Evolutionary conservation across 176 grass and related monocot genomes (phyloP).

Genomic region (Alloteropsis semialata): DNA sequence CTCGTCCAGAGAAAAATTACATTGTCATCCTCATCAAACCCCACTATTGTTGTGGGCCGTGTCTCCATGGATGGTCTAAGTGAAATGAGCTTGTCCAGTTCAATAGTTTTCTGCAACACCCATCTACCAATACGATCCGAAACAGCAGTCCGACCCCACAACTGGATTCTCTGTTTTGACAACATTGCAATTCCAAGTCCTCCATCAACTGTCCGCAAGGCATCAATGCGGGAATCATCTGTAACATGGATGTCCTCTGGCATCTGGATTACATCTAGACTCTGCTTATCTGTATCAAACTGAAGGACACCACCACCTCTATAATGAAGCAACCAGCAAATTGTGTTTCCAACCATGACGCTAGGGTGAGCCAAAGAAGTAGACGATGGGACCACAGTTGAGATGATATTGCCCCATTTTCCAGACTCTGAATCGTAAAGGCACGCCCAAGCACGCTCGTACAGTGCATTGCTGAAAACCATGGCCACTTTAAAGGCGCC

Average conservation of each 20-base stretch:
- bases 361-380: background rate
- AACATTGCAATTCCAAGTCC: background rate
- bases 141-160: background rate
- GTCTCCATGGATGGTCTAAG: background rate
- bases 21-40: conserved; percentile 4
- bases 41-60: background rate
- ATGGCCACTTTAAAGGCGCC: too few relatives aligned
- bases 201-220: background rate
- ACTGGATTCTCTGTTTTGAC: background rate
- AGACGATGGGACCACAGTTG: background rate
- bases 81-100: background rate
- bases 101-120: background rate
- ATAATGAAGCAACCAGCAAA: background rate
- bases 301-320: background rate
- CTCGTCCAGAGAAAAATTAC: background rate
- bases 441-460: background rate
- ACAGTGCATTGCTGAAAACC: background rate
- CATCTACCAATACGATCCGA: background rate
- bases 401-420: background rate
- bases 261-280: background rate
- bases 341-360: background rate
- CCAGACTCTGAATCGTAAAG: background rate
- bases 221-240: background rate
- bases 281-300: background rate
- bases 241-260: background rate